Percentiles rank a stretch among this genome's conserved stretches.
These are phyloP conservation scores for Durio zibethinus DNA, from an alignment of 345 rosid species.

Conservation along the genomic window DNA sequence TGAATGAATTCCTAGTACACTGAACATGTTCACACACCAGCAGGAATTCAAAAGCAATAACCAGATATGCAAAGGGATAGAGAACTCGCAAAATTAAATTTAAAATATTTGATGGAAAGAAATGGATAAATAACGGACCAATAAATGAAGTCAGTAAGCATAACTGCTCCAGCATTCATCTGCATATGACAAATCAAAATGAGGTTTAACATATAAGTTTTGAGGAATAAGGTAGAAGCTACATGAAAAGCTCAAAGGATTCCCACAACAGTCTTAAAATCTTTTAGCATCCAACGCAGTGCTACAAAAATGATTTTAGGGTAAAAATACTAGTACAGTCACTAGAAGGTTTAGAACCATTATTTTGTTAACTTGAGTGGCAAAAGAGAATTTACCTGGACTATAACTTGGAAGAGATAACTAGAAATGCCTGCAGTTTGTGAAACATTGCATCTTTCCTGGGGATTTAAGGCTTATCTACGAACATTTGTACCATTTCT, in stretches of 20 bases:
- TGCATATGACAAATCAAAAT: slow-evolving; percentile 26
- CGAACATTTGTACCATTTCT: slow-evolving; percentile 22
- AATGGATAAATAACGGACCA: slow-evolving; percentile 68
- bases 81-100: slow-evolving; percentile 51
- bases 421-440: slow-evolving; percentile 25
- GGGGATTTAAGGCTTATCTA: slow-evolving; percentile 10
- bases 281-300: neutral
- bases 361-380: neutral
- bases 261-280: neutral
- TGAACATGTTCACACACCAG: neutral
- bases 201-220: neutral
- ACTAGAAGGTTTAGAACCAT: slow-evolving; percentile 2
- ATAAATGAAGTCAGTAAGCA: slow-evolving; percentile 60
- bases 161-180: slow-evolving; percentile 60
- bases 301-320: neutral
- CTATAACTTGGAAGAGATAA: slow-evolving; percentile 54
- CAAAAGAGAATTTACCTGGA: slow-evolving; percentile 43
- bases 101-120: slow-evolving; percentile 47
- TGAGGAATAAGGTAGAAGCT: neutral
- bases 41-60: neutral
- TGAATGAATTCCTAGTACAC: neutral
- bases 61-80: neutral
- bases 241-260: slow-evolving; percentile 6
- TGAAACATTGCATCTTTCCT: slow-evolving; percentile 19
- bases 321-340: neutral